Conservation (phyloP, 768 basidiomycete genomes). For the Rhizopogon vinicolor region DNA sequence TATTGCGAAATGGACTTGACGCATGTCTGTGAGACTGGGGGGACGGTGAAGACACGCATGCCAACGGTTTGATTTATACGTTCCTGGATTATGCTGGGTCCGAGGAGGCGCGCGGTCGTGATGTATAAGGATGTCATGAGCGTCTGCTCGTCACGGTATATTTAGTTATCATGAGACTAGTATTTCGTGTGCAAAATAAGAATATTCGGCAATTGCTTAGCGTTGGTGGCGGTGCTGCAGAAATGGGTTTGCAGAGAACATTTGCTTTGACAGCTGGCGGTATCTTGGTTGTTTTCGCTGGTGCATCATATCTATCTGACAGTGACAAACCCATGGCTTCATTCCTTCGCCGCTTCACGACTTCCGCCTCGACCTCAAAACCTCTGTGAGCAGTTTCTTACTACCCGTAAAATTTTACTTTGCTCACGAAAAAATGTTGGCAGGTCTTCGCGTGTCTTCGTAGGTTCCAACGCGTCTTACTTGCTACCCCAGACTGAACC, state of each 20-base stretch:
- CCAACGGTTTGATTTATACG: not conserved
- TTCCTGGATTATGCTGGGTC: not conserved
- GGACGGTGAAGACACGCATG: not conserved
- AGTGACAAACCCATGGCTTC: not conserved
- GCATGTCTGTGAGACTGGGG: not conserved
- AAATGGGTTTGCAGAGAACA: not conserved
- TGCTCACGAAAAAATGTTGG: too few species aligned
- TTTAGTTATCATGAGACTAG: too few species aligned
- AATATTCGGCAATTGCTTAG: not conserved
- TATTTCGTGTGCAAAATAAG: too few species aligned
- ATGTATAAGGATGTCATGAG: too few species aligned
- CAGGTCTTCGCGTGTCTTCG: conserved; percentile 27
- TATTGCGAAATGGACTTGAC: not conserved
- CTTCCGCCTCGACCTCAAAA: not conserved
- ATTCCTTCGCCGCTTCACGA: conserved; percentile 1
- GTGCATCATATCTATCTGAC: conserved; percentile 1
- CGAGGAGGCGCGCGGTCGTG: too few species aligned
- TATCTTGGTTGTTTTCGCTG: not conserved
- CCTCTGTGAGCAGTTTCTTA: not conserved
- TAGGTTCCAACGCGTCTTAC: not conserved
- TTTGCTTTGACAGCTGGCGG: not conserved
- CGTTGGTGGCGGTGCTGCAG: not conserved
- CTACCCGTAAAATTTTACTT: not conserved
- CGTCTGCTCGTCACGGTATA: too few species aligned
- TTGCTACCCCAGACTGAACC: not conserved